Evolutionary conservation across 345 rosid species (phyloP), one percentile per base, ranked within the genome.

Genomic region (Rubroshorea leprosula): DNA sequence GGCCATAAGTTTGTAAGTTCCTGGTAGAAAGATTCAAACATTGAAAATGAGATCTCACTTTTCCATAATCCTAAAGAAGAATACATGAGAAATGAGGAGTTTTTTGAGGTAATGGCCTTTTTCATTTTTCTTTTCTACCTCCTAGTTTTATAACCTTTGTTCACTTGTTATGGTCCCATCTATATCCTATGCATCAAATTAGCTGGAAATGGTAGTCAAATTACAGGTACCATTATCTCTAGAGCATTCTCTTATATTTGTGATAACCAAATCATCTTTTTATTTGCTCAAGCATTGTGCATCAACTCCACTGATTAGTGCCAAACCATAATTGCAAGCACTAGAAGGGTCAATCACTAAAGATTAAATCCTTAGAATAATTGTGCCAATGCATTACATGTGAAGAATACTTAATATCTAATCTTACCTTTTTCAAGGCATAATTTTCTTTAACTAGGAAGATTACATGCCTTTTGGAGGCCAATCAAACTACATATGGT

Each of bases 281-380:
- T 25, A 57, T 73, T 74, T 69, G 57, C 60, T 70, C 86, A 91
- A 96, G 91, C 91, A 57, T 54, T 91, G 48, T 91, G 92, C 75
- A 62, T 83, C 53, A 91, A 91, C 61, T 69, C 86, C 58, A 63
- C 73, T 64, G 68, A 79, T 68, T 78, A 82, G 74, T 61, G 76
- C 66, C 87, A 85, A 74, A 80, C 80, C 68, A 96, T 90, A 66
- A 62, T 91, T 54, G 83, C 98, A 46, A 83, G 95, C 85, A 86
- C 79, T 66, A 77, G 85, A 63, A 91, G 87, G 96, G 98, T 91
- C 65, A 72, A 87, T 76, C 54, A 63, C 35, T 50, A 18, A 16
- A 35, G 12, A 27, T 20, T 25, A 23, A 23, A 1, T 24, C 13
- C 25, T 14, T 48, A 27, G 25, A 45, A 18, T 52, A 3, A 23